A percentile compares a stretch with the other conserved stretches of the same genome.
Conservation (phyloP, 345 rosid species). For the Gossypium ekmanianum region DNA sequence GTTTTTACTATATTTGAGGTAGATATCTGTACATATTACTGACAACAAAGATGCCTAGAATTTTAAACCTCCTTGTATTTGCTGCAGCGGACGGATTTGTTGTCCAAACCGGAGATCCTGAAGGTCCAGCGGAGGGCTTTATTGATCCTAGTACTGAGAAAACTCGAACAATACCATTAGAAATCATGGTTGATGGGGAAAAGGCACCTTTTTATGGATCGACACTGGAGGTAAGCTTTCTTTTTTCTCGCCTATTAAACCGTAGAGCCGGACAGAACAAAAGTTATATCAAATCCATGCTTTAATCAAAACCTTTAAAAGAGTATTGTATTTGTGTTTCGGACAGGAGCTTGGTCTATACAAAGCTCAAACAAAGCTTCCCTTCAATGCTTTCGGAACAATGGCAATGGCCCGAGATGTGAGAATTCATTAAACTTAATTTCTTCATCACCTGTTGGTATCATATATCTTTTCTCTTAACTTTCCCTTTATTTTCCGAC, state of each 20-base stretch:
- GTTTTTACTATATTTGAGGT: background rate
- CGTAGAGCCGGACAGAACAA: background rate
- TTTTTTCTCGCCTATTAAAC: background rate
- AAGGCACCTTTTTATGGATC: conserved; percentile 74
- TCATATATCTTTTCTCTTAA: background rate
- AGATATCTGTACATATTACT: background rate
- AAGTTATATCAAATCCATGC: background rate
- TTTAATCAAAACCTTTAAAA: background rate
- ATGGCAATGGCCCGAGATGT: conserved; percentile 99
- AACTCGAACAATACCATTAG: conserved; percentile 75
- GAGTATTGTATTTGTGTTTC: conserved; percentile 1
- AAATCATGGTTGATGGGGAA: conserved; percentile 79
- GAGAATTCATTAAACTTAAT: conserved; percentile 22
- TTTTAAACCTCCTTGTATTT: conserved; percentile 7
- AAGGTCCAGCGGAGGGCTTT: conserved; percentile 93
- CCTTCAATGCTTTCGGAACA: conserved; percentile 99
- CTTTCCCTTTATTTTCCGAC: conserved; percentile 19
- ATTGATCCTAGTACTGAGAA: conserved; percentile 97
- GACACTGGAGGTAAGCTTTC: conserved; percentile 64
- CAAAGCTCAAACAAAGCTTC: conserved; percentile 96
- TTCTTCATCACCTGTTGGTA: conserved; percentile 1
- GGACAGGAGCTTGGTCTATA: conserved; percentile 90
- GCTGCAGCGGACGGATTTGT: conserved; percentile 96
- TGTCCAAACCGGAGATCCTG: conserved; percentile 98
- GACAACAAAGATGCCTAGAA: background rate